phyloP scores from a whole-genome alignment of 2,329 filamentous ascomycete genomes.

The Diaporthe velutina region DNA sequence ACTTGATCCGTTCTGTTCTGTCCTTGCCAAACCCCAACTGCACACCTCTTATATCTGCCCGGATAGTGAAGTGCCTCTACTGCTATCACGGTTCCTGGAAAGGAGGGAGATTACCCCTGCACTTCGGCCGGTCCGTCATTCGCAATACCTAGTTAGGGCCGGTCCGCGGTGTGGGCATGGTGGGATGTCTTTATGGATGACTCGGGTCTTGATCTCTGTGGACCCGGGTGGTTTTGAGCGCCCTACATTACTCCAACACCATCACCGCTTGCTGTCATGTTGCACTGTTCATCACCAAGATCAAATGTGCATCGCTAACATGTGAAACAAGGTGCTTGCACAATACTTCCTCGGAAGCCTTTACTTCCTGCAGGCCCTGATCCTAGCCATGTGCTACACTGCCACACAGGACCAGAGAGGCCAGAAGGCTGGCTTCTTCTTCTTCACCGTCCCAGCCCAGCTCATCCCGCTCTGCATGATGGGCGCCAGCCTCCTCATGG shows the following conservation, averaged over 20 bases:
- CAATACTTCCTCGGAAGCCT: slow-evolving; percentile 63
- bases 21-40: slow-evolving; percentile 46
- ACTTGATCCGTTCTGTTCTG: slow-evolving; percentile 57
- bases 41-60: slow-evolving; percentile 80
- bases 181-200: slow-evolving; percentile 81
- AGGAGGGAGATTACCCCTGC: slow-evolving; percentile 84
- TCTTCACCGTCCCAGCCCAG: slow-evolving; percentile 86
- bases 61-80: slow-evolving; percentile 74
- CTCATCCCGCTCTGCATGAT: slow-evolving; percentile 86
- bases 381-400: slow-evolving; percentile 86
- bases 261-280: slow-evolving; percentile 43
- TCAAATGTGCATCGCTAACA: slow-evolving; percentile 25
- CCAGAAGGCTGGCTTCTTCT: slow-evolving; percentile 80
- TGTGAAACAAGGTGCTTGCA: slow-evolving; percentile 60
- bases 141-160: slow-evolving; percentile 71
- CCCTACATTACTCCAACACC: slow-evolving; percentile 66
- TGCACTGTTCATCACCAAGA: background rate
- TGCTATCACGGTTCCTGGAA: slow-evolving; percentile 88
- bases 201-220: slow-evolving; percentile 71
- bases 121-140: slow-evolving; percentile 73
- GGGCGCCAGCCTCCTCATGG: slow-evolving; percentile 77
- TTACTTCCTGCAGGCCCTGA: slow-evolving; percentile 74
- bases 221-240: slow-evolving; percentile 71
- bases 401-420: slow-evolving; percentile 88
- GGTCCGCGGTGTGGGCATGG: slow-evolving; percentile 78